Conservation (phyloP, 257 asterid genomes). For the Solanum piurae region DNA sequence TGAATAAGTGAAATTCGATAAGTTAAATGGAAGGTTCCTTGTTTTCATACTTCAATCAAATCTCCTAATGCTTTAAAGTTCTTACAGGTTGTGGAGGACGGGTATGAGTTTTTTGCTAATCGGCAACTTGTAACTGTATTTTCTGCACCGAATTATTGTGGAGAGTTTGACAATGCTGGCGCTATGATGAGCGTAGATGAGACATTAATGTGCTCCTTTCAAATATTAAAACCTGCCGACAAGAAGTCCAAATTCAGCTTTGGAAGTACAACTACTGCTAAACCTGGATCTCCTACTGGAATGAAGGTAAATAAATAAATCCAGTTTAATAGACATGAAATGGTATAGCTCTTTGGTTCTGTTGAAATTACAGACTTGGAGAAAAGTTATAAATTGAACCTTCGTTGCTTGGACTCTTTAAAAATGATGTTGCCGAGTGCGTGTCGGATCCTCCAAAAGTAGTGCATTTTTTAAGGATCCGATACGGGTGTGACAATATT, state of each 20-base stretch:
- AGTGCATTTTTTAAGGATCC: not conserved
- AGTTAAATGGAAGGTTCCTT: not conserved
- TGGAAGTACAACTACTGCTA: conserved; percentile 17
- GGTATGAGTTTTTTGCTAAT: conserved; percentile 28
- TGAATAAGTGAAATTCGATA: not conserved
- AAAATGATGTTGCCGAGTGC: not conserved
- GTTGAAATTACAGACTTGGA: not conserved
- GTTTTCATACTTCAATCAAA: not conserved
- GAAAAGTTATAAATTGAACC: not conserved
- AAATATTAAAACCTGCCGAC: conserved; percentile 27
- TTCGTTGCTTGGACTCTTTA: not conserved
- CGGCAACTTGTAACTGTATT: conserved; percentile 27
- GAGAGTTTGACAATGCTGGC: conserved; percentile 31
- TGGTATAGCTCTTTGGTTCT: not conserved
- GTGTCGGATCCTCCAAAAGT: not conserved
- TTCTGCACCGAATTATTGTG: conserved; percentile 30
- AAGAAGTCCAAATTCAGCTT: conserved; percentile 16
- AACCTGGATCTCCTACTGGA: conserved; percentile 6
- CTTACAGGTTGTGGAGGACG: conserved; percentile 27
- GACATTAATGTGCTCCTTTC: conserved; percentile 30
- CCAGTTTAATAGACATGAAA: not conserved
- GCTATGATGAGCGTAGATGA: conserved; percentile 34
- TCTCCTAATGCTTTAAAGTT: not conserved
- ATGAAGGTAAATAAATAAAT: conserved; percentile 6
- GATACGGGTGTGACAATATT: not conserved